A percentile compares a stretch with the other conserved stretches of the same genome.
phyloP scores from a whole-genome alignment of 2,329 filamentous ascomycete genomes.

The Lasiodiplodia citricola region DNA sequence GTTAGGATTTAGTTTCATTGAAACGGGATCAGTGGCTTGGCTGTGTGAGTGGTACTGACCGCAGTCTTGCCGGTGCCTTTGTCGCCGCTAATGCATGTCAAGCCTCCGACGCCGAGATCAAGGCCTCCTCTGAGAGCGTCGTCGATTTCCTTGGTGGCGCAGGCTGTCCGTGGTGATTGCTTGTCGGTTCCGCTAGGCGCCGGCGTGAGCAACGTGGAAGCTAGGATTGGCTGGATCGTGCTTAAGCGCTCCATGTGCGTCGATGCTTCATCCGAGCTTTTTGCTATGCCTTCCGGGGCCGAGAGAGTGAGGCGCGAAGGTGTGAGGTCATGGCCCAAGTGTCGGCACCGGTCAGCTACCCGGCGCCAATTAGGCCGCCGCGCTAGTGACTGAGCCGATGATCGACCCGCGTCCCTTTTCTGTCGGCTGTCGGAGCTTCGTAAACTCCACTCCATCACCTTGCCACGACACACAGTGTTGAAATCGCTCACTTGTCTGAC shows the following conservation, averaged over 20 bases:
- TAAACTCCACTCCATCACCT: neutral
- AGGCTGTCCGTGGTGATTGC: neutral
- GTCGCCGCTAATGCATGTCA: constrained; percentile 45
- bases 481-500: neutral
- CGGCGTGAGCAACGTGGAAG: neutral
- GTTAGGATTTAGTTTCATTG: neutral
- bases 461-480: neutral
- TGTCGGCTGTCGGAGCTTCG: neutral
- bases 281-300: neutral
- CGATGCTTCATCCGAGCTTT: no score
- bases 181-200: neutral
- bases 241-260: neutral
- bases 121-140: constrained; percentile 45
- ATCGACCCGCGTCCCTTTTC: neutral
- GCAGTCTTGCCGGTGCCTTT: constrained; percentile 33
- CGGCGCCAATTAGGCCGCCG: neutral
- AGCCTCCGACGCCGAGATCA: constrained; percentile 37
- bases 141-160: constrained; percentile 41
- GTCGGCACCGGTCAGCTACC: neutral
- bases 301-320: no score
- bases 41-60: constrained; percentile 31
- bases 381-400: neutral
- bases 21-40: neutral
- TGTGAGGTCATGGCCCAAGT: neutral
- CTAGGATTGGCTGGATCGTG: neutral